These are phyloP conservation scores for Coccomyxa sp. DNA, from an alignment of 139 green algal species.

Conservation along the genomic window DNA sequence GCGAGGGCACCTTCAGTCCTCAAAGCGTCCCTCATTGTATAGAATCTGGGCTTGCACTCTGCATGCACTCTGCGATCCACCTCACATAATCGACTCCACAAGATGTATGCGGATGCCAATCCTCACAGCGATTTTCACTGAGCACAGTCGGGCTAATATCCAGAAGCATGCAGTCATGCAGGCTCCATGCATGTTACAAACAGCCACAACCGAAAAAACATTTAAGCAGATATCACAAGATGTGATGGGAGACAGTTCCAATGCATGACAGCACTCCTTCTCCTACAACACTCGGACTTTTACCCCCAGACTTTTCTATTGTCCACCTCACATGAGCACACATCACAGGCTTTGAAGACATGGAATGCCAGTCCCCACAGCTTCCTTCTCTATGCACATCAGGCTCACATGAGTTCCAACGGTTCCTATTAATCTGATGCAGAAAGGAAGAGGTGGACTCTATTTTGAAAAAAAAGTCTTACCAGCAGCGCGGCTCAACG, in stretches of 20 bases:
- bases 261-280: background rate
- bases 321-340: background rate
- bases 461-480: too few species aligned
- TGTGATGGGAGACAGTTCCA: too few species aligned
- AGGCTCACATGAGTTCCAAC: background rate
- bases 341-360: too few species aligned
- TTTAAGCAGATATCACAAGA: too few species aligned
- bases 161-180: too few species aligned
- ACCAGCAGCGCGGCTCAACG: conserved; percentile 89
- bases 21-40: background rate
- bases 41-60: too few species aligned
- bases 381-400: background rate
- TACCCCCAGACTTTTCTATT: background rate
- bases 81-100: background rate
- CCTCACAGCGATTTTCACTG: too few species aligned
- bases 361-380: background rate
- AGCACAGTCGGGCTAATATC: too few species aligned
- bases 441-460: too few species aligned
- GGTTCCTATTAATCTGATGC: background rate
- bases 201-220: too few species aligned
- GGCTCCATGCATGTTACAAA: too few species aligned
- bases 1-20: background rate
- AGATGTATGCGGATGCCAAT: too few species aligned
- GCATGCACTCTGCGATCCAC: background rate
- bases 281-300: background rate